These are phyloP conservation scores for Ophiostoma sp. DNA, from an alignment of 2,329 filamentous ascomycete genomes.

Conservation along the genomic window DNA sequence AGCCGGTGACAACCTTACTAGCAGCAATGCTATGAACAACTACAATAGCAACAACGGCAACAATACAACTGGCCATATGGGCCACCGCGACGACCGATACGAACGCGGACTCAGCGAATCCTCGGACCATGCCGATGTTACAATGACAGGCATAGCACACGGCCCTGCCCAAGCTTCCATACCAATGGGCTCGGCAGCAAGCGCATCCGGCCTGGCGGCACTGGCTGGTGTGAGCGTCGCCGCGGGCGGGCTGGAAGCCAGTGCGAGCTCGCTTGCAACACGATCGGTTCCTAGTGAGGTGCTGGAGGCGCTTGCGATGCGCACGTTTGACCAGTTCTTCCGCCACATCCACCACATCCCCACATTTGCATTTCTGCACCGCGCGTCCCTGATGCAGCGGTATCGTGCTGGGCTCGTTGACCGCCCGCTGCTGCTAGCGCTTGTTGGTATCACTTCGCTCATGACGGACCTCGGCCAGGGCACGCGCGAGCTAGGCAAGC, in stretches of 20 bases:
- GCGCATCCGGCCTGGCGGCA: not conserved
- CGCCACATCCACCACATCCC: slow-evolving; percentile 55
- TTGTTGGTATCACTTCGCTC: slow-evolving; percentile 52
- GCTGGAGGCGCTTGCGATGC: slow-evolving; percentile 46
- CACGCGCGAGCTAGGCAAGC: slow-evolving; percentile 47
- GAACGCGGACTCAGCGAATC: slow-evolving; percentile 32
- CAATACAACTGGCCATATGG: slow-evolving; percentile 22
- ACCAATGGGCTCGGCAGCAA: slow-evolving; percentile 1
- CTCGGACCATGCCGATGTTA: slow-evolving; percentile 23
- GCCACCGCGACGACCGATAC: slow-evolving; percentile 9
- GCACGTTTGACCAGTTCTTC: slow-evolving; percentile 54
- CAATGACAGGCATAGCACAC: slow-evolving; percentile 11
- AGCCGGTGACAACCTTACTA: not conserved
- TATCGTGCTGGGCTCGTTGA: slow-evolving; percentile 54
- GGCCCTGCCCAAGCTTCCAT: not conserved
- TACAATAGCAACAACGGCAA: slow-evolving; percentile 26
- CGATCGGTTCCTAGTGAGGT: slow-evolving; percentile 35
- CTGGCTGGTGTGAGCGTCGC: slow-evolving; percentile 14
- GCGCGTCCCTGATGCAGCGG: slow-evolving; percentile 54
- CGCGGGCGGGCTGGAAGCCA: slow-evolving; percentile 15
- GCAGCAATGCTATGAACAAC: not conserved
- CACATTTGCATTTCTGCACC: slow-evolving; percentile 54
- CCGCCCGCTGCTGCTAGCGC: slow-evolving; percentile 47
- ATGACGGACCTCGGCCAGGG: slow-evolving; percentile 50
- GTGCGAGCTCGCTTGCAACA: not conserved